Percentiles rank a stretch among this genome's conserved stretches.
Conservation (phyloP, 148 eudicot species). For the Heliosperma pusillum region DNA sequence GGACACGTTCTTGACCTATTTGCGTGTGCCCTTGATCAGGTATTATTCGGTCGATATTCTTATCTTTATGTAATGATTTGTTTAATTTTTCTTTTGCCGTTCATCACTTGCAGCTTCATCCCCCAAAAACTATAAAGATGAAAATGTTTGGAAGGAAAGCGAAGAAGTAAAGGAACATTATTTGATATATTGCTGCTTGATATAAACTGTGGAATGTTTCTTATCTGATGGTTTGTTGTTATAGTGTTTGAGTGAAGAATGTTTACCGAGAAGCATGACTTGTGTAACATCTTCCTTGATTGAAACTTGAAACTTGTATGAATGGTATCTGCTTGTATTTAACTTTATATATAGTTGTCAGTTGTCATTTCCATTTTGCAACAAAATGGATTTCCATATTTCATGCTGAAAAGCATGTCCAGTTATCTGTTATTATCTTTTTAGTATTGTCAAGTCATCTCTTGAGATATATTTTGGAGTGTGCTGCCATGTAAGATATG, state of each 20-base stretch:
- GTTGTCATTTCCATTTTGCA: not conserved
- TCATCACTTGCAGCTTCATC: not conserved
- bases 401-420: no score
- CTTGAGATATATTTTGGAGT: not conserved
- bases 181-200: not conserved
- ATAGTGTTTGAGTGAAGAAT: no score
- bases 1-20: constrained; percentile 94
- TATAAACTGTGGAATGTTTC: not conserved
- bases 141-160: not conserved
- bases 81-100: not conserved
- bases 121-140: not conserved
- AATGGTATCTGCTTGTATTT: not conserved
- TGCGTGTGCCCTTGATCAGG: constrained; percentile 99
- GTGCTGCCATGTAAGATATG: constrained; percentile 1
- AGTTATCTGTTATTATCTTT: not conserved
- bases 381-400: not conserved
- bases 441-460: not conserved
- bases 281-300: no score
- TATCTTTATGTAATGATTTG: not conserved
- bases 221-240: not conserved
- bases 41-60: constrained; percentile 22
- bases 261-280: no score
- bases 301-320: not conserved
- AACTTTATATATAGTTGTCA: not conserved
- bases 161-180: not conserved